A percentile compares a stretch with the other conserved stretches of the same genome.
phyloP scores from a whole-genome alignment of 2,329 filamentous ascomycete species.

The Sclerotinia borealis region DNA sequence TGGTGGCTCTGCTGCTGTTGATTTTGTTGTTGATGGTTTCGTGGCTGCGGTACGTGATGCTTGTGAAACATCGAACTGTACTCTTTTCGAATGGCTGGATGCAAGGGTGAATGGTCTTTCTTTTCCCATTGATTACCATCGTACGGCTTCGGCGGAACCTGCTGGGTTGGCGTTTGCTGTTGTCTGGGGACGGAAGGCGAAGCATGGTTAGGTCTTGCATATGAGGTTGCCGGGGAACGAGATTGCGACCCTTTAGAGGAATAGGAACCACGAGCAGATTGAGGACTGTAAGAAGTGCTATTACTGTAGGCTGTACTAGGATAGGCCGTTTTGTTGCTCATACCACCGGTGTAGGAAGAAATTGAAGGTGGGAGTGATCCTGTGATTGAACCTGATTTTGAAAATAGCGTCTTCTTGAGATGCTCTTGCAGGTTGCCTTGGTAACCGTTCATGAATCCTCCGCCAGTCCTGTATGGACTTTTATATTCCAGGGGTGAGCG shows the following conservation, averaged over 20 bases:
- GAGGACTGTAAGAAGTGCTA: neutral
- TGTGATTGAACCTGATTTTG: conserved; percentile 17
- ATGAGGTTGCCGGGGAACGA: conserved; percentile 8
- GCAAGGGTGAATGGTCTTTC: conserved; percentile 27
- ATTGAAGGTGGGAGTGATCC: conserved; percentile 1
- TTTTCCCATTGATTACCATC: conserved; percentile 22
- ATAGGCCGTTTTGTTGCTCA: neutral
- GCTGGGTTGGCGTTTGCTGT: conserved; percentile 15
- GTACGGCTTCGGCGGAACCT: conserved; percentile 9
- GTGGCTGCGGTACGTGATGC: conserved; percentile 10
- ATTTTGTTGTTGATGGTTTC: neutral
- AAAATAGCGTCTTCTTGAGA: conserved; percentile 27
- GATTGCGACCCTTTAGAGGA: conserved; percentile 4
- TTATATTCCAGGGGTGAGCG: conserved; percentile 51
- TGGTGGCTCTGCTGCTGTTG: neutral
- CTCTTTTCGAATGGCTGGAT: conserved; percentile 36
- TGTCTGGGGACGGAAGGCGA: conserved; percentile 11
- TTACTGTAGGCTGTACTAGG: neutral
- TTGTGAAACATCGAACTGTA: conserved; percentile 27
- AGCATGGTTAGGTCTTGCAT: neutral
- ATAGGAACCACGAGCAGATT: neutral
- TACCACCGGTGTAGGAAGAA: conserved; percentile 9
- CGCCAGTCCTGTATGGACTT: conserved; percentile 50
- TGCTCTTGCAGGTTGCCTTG: conserved; percentile 39
- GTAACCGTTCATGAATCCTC: conserved; percentile 57